Evolutionary conservation across 2,329 filamentous ascomycete species (phyloP).

Genomic region (Bipolaris sorokiniana): DNA sequence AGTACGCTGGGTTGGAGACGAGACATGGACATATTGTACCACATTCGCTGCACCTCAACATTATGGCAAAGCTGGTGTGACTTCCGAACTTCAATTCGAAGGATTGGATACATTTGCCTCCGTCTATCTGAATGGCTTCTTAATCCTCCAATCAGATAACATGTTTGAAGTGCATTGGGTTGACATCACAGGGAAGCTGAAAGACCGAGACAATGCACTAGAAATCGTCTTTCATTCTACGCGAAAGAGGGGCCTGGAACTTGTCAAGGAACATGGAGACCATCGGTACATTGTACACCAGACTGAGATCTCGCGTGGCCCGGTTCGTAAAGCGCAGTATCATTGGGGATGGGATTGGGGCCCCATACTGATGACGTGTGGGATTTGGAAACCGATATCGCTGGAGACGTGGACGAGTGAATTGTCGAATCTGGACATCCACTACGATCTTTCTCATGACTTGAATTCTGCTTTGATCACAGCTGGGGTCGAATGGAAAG

Average conservation of each 20-base stretch:
- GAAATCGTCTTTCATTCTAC: constrained; percentile 65
- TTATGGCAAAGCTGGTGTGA: constrained; percentile 27
- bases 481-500: neutral
- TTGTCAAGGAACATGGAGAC: constrained; percentile 60
- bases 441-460: constrained; percentile 58
- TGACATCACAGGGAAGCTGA: constrained; percentile 54
- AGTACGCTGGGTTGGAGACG: constrained; percentile 57
- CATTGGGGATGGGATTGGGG: constrained; percentile 61
- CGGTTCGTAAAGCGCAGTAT: constrained; percentile 60
- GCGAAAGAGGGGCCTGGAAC: constrained; percentile 56
- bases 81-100: constrained; percentile 62
- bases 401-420: constrained; percentile 72
- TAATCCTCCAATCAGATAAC: constrained; percentile 64
- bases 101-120: constrained; percentile 69
- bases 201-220: constrained; percentile 57
- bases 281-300: constrained; percentile 54
- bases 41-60: constrained; percentile 41
- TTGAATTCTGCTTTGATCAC: constrained; percentile 8
- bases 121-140: constrained; percentile 60
- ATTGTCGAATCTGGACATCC: constrained; percentile 68
- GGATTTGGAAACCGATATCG: constrained; percentile 71
- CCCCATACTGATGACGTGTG: constrained; percentile 55
- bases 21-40: constrained; percentile 54
- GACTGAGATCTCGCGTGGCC: constrained; percentile 58
- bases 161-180: constrained; percentile 67